Percentiles rank a stretch among this genome's conserved stretches.
phyloP scores from a whole-genome alignment of 2,329 filamentous ascomycete species.

The Xylariales sp. region DNA sequence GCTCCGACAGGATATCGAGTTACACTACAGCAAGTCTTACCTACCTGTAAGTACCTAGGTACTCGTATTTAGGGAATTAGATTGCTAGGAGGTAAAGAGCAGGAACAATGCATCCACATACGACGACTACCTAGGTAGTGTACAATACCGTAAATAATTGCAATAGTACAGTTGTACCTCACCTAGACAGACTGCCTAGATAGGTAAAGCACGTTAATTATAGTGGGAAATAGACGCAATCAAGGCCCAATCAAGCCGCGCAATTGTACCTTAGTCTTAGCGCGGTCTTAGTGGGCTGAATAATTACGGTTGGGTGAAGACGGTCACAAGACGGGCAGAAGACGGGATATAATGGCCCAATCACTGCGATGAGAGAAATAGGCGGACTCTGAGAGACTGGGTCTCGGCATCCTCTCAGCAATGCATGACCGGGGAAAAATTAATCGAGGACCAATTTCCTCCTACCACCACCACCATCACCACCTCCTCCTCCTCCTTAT shows the following conservation, averaged over 20 bases:
- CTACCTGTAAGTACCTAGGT: no score
- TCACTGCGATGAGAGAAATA: conserved; percentile 10
- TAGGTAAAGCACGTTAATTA: background rate
- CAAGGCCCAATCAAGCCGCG: conserved; percentile 9
- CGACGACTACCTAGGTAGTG: background rate
- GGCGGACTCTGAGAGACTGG: conserved; percentile 8
- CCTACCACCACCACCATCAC: background rate
- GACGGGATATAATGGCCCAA: conserved; percentile 12
- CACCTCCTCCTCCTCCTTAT: no score
- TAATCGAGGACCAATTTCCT: conserved; percentile 26
- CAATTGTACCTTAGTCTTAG: background rate
- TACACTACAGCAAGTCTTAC: no score
- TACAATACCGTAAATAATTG: no score
- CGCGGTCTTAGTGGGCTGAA: background rate
- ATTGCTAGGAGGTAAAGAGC: no score
- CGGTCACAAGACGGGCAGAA: no score
- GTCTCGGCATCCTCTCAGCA: conserved; percentile 1
- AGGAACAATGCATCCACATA: no score
- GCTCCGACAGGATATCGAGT: background rate
- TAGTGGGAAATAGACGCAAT: conserved; percentile 11
- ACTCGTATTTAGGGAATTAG: no score
- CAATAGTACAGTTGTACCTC: no score
- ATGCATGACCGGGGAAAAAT: conserved; percentile 29
- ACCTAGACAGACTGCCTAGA: background rate
- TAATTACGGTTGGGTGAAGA: background rate